Base-by-base conservation (phyloP, 1,139 yeast genomes). In the Sugiyamaella sp. region DNA sequence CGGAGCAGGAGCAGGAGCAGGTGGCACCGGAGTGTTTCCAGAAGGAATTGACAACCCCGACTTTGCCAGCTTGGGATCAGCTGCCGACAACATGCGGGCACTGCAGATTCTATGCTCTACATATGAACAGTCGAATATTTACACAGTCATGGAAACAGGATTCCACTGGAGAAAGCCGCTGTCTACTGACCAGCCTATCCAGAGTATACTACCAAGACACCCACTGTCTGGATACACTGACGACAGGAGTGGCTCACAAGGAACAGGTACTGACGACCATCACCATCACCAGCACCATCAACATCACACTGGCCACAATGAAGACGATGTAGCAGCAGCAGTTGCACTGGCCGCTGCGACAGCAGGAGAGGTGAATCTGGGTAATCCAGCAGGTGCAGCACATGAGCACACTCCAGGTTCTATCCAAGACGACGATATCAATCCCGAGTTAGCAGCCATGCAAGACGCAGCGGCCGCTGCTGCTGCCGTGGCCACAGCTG, bases 81-180 rank as follows among this genome's bases (percentile, higher is more conserved):
- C 52, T 22, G 25, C 16, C 14, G 55, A 52, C 21, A 45, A 44
- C 24, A 19, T 52, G 20, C 32, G 55, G 2, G 50, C 40, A 12
- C 27, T 52, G 9, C 55, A 52, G 33, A 19, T 25, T n/a, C 50
- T 52, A 2, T 44, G 43, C 29, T n/a, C 33, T 27, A 43, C 37
- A 14, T 52, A 52, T 41, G 44, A 46, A 9, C 50, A 46, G 10
- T 44, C 44, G 2, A 32, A 29, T 14, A 39, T 52, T 33, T 52
- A 52, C 25, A 32, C 52, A 12, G 46, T 45, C 3, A 22, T 42
- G 27, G 49, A 48, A 27, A 52, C 55, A 8, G 55, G 55, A 3
- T 43, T 52, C 25, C 37, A 37, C 33, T 52, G 55, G 55, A 38
- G 46, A 32, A 48, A 41, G 21, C 41, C 51, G 4, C 37, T 48